Percentiles rank a stretch among this genome's conserved stretches.
phyloP scores from a whole-genome alignment of 495 filamentous ascomycete genomes.

The Cenococcum geophilum region DNA sequence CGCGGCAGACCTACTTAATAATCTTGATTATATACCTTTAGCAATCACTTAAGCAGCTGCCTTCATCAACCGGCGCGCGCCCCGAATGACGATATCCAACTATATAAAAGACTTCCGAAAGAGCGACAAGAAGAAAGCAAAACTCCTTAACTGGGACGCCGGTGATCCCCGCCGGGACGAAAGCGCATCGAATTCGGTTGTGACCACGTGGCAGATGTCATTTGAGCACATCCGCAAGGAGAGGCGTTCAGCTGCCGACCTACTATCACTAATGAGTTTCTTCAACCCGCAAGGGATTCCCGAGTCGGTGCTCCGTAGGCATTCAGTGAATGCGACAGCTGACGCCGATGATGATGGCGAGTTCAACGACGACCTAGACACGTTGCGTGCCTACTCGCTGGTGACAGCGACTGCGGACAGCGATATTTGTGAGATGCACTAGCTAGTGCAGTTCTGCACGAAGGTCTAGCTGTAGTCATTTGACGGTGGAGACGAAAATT shows the following conservation, averaged over 20 bases:
- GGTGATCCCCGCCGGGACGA: conserved; percentile 41
- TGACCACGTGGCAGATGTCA: conserved; percentile 12
- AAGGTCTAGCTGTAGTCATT: conserved; percentile 42
- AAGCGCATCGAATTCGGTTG: conserved; percentile 21
- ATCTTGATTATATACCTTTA: conserved; percentile 5
- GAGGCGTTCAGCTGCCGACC: conserved; percentile 22
- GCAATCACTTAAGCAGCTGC: not conserved
- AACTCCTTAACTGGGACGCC: conserved; percentile 38
- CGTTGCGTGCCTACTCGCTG: conserved; percentile 23
- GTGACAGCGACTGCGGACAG: conserved; percentile 21
- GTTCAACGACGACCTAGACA: conserved; percentile 23
- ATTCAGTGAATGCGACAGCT: conserved; percentile 6
- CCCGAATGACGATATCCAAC: conserved; percentile 32
- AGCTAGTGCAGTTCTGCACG: conserved; percentile 46
- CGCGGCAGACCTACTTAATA: not conserved
- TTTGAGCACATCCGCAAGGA: conserved; percentile 42
- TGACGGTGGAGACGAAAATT: conserved; percentile 39
- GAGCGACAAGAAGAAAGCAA: conserved; percentile 37
- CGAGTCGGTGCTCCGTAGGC: conserved; percentile 18
- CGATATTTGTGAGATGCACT: conserved; percentile 44
- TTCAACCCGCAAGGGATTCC: conserved; percentile 31
- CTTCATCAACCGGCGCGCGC: conserved; percentile 6
- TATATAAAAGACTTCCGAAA: conserved; percentile 40
- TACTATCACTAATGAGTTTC: conserved; percentile 30
- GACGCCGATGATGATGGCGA: conserved; percentile 1